Evolutionary conservation across 2,329 filamentous ascomycete species (phyloP).

Genomic region (Stachybotrys echinatus): DNA sequence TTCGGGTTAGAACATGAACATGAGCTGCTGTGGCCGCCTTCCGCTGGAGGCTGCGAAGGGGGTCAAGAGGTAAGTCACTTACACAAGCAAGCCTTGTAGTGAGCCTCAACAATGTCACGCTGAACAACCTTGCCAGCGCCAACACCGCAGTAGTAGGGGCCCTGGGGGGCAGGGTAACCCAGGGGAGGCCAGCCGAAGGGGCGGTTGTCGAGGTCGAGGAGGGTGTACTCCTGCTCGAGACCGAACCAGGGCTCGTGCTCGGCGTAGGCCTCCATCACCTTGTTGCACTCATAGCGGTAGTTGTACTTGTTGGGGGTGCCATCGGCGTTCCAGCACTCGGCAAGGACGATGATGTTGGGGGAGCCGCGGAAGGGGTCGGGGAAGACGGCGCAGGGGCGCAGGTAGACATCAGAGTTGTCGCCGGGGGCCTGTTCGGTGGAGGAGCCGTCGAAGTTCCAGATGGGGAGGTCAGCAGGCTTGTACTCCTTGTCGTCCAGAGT

Average conservation of each 20-base stretch:
- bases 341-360: constrained; percentile 90
- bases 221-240: constrained; percentile 91
- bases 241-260: constrained; percentile 92
- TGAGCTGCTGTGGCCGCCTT: neutral
- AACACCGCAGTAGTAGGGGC: constrained; percentile 71
- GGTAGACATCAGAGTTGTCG: constrained; percentile 96
- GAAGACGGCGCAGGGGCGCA: constrained; percentile 83
- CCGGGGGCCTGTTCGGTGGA: constrained; percentile 89
- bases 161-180: constrained; percentile 75
- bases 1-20: neutral
- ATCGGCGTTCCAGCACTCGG: constrained; percentile 91
- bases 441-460: constrained; percentile 64
- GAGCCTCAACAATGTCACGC: constrained; percentile 86
- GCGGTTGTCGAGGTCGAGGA: constrained; percentile 72
- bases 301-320: constrained; percentile 98
- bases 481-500: constrained; percentile 46
- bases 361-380: constrained; percentile 85
- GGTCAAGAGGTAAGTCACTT: constrained; percentile 9
- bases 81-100: constrained; percentile 63
- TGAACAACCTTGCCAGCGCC: constrained; percentile 95
- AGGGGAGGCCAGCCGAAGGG: constrained; percentile 70
- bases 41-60: neutral
- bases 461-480: constrained; percentile 46
- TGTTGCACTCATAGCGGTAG: constrained; percentile 85
- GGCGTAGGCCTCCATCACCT: constrained; percentile 84